Evolutionary conservation across 208 protist genomes (phyloP).

Genomic region (Acanthamoeba rhysodes): DNA sequence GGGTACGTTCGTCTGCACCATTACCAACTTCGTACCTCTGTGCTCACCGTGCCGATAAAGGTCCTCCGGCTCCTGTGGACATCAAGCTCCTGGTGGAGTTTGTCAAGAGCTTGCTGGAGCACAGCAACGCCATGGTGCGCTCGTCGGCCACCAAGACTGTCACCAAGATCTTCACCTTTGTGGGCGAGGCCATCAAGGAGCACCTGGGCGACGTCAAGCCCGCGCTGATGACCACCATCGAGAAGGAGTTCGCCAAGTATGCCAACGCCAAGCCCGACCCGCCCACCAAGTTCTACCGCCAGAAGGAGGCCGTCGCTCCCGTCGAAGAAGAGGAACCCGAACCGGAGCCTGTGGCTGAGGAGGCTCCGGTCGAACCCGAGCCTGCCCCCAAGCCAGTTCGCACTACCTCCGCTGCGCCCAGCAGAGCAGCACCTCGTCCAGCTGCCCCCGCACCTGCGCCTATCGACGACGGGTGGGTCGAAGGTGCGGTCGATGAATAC

Average conservation of each 20-base stretch:
- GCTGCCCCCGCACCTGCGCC: background rate
- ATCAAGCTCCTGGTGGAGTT: conserved; percentile 11
- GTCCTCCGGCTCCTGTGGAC: conserved; percentile 17
- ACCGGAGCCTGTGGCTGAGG: background rate
- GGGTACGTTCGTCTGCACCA: too few species aligned
- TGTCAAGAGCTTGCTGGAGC: conserved; percentile 54
- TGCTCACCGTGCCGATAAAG: background rate
- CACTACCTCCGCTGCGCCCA: background rate
- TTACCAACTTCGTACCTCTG: too few species aligned
- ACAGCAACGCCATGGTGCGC: conserved; percentile 63
- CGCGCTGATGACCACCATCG: conserved; percentile 76
- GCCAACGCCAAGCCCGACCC: conserved; percentile 68
- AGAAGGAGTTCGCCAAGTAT: conserved; percentile 78
- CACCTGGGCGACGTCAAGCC: conserved; percentile 79
- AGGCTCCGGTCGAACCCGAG: background rate
- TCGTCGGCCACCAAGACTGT: conserved; percentile 62
- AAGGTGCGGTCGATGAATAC: conserved; percentile 30
- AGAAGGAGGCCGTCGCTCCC: background rate
- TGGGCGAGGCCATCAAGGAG: conserved; percentile 50
- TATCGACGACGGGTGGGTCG: background rate
- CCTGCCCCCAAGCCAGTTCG: background rate
- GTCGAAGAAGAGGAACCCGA: conserved; percentile 55
- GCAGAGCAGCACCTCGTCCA: background rate
- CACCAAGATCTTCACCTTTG: conserved; percentile 74
- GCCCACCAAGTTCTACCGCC: conserved; percentile 65